Evolutionary conservation across 139 green algal species (phyloP), one percentile per base, ranked within the genome.

Genomic region (Haematococcus lacustris): DNA sequence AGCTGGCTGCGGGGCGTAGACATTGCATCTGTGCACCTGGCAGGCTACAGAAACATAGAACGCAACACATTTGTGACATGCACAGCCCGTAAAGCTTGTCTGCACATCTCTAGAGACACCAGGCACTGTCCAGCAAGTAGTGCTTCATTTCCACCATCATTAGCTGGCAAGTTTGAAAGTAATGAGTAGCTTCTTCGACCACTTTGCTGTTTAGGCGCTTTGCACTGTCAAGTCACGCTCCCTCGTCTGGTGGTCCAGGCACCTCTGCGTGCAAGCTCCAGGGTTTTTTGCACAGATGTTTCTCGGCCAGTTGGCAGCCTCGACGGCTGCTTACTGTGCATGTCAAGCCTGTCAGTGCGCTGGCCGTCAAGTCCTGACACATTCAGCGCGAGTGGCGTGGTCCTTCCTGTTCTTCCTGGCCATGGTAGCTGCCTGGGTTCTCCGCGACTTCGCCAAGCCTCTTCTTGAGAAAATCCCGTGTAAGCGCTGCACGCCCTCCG

Each of bases 391-490:
- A 1, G 71, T 93, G 25, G 89, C 88, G 0, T 98, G 94, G 67
- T 89, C 80, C 51, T 76, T 89, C 3, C 81, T 98, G 5, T 99
- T 99, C 80, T 87, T 90, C 30, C 73, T 97, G 3, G 88, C 86
- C 1, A 92, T 98, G 78, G 41, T 97, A 1, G 53, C 88, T 2
- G 80, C 93, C 0, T 98, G 94, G 94, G 47, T 91, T 1, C 78
- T 98, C 50, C 81, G 95, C 6, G 94, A 99, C 84, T 98, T 94
- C 73, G 93, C 91, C 0, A 84, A 93, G 51, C 89, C 90, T 0
- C 51, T 99, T n/a, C 78, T 98, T 2, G 85, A 95, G 79, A 92
- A 95, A 70, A 92, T 98, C 32, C 94, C 94, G 59, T 97, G 94
- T 95, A 61, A 74, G 84, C 17, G 32, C 32, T 17, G n/a, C n/a